Evolutionary conservation across 1,284 basidiomycete genomes (phyloP), one percentile per base, ranked within the genome.

Genomic region (Ustilago trichophora): DNA sequence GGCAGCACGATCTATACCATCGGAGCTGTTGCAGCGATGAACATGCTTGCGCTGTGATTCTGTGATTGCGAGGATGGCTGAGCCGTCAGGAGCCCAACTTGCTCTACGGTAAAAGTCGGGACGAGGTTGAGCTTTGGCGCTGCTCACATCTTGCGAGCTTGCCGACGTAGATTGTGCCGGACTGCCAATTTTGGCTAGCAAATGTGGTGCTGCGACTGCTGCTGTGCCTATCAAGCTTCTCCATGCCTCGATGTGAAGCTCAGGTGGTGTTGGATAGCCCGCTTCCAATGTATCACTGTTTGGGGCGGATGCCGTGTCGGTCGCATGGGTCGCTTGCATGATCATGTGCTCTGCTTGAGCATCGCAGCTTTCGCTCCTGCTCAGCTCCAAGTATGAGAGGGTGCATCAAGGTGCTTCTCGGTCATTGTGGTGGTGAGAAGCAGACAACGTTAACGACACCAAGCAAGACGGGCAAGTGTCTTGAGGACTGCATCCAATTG

Each of bases 51-150:
- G 56, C 35, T 76, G 72, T 16, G 59, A 64, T 18, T 73, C 72
- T 32, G 65, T 57, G 34, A 65, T 55, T 11, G 68, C 67, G 10
- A 76, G 46, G 13, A 76, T 43, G n/a, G 40, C 25, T 3, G 57
- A 59, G 5, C 73, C 73, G 32, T 76, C 73, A 6, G 72, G 72
- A 4, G 73, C 56, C 62, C 60, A 70, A 18, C 16, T 51, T 12
- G 67, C 67, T 50, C 54, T 57, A 12, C 67, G 51, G 32, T 55
- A 70, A 31, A 64, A 59, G 54, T 63, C 65, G 12, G 26, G 29
- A 15, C 18, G 21, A 11, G 31, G 19, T 25, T 12, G 24, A 13
- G 6, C 12, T 25, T 19, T 8, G 10, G 22, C 2, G 26, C n/a
- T 29, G n/a, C 19, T 29, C 21, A 26, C 12, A 10, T 3, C n/a